These are phyloP conservation scores for Serendipita indica DNA, from an alignment of 768 basidiomycete species.

Conservation along the genomic window DNA sequence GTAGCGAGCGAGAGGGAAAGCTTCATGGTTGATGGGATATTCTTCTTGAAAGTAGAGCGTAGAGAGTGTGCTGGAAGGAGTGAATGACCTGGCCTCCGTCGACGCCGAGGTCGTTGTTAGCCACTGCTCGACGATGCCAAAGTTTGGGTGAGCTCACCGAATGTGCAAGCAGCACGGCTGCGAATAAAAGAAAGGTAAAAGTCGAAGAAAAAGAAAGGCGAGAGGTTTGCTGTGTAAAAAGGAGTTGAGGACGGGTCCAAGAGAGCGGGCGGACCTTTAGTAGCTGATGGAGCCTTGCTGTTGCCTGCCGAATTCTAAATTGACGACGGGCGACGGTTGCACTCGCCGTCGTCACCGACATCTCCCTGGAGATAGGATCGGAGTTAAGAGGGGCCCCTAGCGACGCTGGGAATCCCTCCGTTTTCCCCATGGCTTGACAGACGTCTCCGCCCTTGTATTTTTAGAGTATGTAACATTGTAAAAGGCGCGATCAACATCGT, in stretches of 20 bases:
- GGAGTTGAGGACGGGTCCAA: neutral
- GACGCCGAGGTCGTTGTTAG: neutral
- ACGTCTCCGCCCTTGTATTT: too few relatives aligned
- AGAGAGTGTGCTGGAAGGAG: conserved; percentile 7
- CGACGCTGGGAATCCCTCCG: too few relatives aligned
- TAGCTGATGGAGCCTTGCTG: too few relatives aligned
- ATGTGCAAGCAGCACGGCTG: conserved; percentile 10
- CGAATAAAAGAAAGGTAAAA: neutral
- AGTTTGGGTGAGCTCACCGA: neutral
- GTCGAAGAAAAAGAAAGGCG: neutral
- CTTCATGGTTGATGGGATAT: neutral
- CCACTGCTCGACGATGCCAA: neutral
- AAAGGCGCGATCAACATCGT: too few relatives aligned
- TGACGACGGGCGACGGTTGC: too few relatives aligned
- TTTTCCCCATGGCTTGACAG: too few relatives aligned
- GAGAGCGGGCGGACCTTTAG: neutral
- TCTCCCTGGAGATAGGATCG: too few relatives aligned
- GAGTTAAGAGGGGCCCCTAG: too few relatives aligned
- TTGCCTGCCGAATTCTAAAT: too few relatives aligned
- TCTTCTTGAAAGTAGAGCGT: neutral
- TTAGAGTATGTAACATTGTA: too few relatives aligned
- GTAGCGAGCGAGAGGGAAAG: neutral
- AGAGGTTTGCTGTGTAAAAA: neutral
- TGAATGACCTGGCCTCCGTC: conserved; percentile 9
- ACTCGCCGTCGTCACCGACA: neutral